phyloP scores from a whole-genome alignment of 2,329 filamentous ascomycete species.

The Fusarium mundagurra region DNA sequence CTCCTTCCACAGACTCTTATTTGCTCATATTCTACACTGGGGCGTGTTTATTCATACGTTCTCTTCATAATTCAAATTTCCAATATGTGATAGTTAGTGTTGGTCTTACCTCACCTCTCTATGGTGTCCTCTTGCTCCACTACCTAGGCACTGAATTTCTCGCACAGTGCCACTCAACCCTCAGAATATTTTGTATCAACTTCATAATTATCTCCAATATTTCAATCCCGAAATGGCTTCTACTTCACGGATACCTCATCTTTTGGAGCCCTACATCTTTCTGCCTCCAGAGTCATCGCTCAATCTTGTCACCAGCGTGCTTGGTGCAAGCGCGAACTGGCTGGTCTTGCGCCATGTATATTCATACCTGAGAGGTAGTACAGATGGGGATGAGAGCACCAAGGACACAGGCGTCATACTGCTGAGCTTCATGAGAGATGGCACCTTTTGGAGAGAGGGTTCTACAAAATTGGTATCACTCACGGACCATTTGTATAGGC shows the following conservation, averaged over 20 bases:
- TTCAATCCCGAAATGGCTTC: conserved; percentile 26
- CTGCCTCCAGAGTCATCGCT: conserved; percentile 69
- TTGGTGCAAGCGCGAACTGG: conserved; percentile 73
- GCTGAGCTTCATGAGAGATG: conserved; percentile 84
- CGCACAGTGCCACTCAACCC: conserved; percentile 32
- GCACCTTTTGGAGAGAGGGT: conserved; percentile 80
- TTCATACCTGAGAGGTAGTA: conserved; percentile 52
- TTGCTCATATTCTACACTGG: background rate
- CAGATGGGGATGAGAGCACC: conserved; percentile 26
- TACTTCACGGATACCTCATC: conserved; percentile 66
- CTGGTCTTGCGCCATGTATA: conserved; percentile 67
- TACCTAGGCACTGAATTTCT: background rate
- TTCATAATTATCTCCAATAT: conserved; percentile 3
- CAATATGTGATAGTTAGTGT: background rate
- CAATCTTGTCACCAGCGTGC: conserved; percentile 73
- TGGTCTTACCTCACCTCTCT: background rate
- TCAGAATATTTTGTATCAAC: conserved; percentile 31
- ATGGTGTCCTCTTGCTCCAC: conserved; percentile 5
- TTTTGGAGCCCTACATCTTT: conserved; percentile 71
- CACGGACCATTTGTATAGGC: background rate
- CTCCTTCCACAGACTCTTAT: background rate
- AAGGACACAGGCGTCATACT: conserved; percentile 70
- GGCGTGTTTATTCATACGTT: background rate
- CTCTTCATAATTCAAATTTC: background rate
- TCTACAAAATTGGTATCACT: conserved; percentile 69